Evolutionary conservation across 208 protist species (phyloP), one percentile per base, ranked within the genome.

Genomic region (Herpetomonas tarakana): DNA sequence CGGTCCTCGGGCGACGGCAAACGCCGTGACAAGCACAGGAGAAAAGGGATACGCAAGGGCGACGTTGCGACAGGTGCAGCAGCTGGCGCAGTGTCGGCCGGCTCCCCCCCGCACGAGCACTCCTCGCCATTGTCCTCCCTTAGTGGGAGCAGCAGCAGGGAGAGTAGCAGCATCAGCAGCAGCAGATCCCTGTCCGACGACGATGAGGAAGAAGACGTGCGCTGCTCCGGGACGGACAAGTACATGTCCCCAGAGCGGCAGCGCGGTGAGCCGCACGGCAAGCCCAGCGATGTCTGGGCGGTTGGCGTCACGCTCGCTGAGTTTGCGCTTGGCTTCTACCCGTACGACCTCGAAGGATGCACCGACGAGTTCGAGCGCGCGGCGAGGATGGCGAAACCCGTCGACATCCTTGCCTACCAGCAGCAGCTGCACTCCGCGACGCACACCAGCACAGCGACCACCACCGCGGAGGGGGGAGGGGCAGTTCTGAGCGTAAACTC

Each of bases 241-340:
- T 97, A 97, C 65, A 97, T 97, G 91, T 88, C 76, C 50, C 88
- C 91, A 0, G 88, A 97, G 68, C 74, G 91, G 47, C 86, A 94
- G 52, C 77, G 78, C 21, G 88, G 86, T 24, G 79, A 91, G 72
- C 26, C 56, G 50, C 82, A 97, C 64, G 83, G 85, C 27, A 83
- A 79, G 58, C 73, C 86, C 22, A 75, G 74, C 12, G 91, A 97
- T 61, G 83, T 97, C 31, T 97, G 91, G 88, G 86, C 91, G 11
- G 76, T 95, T 26, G 91, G 91, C 29, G 81, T 97, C 30, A 93
- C 88, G 0, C 78, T 95, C 18, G 88, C 86, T 0, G 84, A 97
- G 65, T 95, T 92, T 46, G 84, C 85, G 16, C 45, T 94, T n/a
- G 88, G 88, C 27, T 51, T 76, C 59, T 92, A 92, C 56, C 91